Base-by-base conservation (phyloP, 352 stramenopile species). In the Nothophytophthora sp. region DNA sequence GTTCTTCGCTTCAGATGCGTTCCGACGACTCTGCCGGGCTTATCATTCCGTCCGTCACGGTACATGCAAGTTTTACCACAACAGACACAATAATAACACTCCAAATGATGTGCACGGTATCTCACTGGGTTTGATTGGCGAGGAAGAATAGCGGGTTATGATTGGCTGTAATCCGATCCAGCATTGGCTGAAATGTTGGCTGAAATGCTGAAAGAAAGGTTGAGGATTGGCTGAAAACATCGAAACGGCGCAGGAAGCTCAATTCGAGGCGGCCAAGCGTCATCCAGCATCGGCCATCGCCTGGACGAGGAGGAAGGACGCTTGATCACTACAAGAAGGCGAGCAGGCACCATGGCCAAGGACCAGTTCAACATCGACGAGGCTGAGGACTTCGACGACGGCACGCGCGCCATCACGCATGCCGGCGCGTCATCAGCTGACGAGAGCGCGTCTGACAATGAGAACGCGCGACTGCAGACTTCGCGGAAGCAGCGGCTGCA, bases 331-430 rank as follows among this genome's bases (percentile, higher is more conserved):
- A 53, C n/a, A 25, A 33, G 18, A 20, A 33, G 11, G 22, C 6
- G 13, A 13, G 19, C 23, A 40, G 43, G 16, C 25, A 24, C 39
- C 28, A 92, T 90, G 77, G 55, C 58, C 43, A 49, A 55, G 37
- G 58, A 78, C 60, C 67, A 80, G 53, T 91, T 90, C 48, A 83
- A 91, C 47, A 76, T 93, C 35, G 82, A 93, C 51, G 72, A 82
- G 45, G 80, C 78, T 19, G 82, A 93, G 32, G 82, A 93, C 57
- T 93, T 90, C 58, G 77, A 89, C 50, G 81, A 94, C 60, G 80
- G 81, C 42, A 93, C 80, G 40, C 70, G 71, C 27, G 78, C 81
- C 5, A 45, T 87, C 23, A 67, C 69, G 44, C 81, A 85, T 43
- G 38, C 28, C 0, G 29, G 53, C 25, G 39, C 24, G 1, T 28